These are phyloP conservation scores for Rhinocladiella mackenziei DNA, from an alignment of 2,329 filamentous ascomycete species.

Conservation along the genomic window DNA sequence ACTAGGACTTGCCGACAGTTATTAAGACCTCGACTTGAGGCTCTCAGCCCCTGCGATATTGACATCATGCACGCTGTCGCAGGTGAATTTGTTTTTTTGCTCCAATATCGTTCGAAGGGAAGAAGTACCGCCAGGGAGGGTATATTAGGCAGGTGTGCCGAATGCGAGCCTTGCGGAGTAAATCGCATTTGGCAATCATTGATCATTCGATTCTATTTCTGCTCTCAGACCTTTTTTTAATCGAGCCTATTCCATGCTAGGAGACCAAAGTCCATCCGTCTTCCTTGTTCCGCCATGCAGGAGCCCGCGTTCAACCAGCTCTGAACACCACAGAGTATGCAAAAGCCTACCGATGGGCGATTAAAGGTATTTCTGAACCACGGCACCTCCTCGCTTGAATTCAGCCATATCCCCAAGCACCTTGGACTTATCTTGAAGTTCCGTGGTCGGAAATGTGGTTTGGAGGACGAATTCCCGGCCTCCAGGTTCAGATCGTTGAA, in stretches of 20 bases:
- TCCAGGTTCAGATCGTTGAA: conserved; percentile 50
- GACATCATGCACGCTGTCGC: conserved; percentile 19
- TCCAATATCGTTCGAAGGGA: neutral
- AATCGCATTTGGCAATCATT: too few species aligned
- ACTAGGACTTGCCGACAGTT: conserved; percentile 14
- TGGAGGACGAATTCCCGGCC: conserved; percentile 57
- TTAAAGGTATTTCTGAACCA: conserved; percentile 46
- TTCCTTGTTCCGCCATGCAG: too few species aligned
- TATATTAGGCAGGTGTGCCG: conserved; percentile 3
- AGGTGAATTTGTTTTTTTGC: too few species aligned
- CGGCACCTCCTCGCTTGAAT: conserved; percentile 49
- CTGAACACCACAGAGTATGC: neutral
- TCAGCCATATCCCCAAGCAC: conserved; percentile 46
- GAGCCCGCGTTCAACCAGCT: too few species aligned
- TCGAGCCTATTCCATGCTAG: too few species aligned
- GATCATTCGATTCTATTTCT: too few species aligned
- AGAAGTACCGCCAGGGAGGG: neutral
- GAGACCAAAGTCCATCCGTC: too few species aligned
- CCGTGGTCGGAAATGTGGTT: conserved; percentile 63
- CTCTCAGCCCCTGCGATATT: conserved; percentile 20
- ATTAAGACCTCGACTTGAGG: conserved; percentile 17
- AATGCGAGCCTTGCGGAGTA: too few species aligned
- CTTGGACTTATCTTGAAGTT: conserved; percentile 53
- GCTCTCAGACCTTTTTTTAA: too few species aligned
- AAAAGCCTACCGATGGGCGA: neutral